Evolutionary conservation across 1,139 yeast genomes (phyloP).

Genomic region (Diutina catenulata): DNA sequence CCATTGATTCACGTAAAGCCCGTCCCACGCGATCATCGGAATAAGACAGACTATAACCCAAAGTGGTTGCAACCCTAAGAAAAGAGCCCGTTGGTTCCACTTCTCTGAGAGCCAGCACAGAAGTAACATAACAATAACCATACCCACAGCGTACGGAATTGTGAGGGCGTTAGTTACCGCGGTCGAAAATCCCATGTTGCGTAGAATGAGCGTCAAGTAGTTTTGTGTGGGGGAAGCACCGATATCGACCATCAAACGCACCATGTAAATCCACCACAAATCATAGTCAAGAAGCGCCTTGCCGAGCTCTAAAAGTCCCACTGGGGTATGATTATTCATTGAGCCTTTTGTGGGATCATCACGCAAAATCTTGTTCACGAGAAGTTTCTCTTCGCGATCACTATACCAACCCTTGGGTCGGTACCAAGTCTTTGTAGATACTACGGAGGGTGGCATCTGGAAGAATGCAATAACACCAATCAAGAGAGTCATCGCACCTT

Average conservation of each 20-base stretch:
- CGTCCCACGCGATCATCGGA: neutral
- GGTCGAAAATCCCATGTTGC: neutral
- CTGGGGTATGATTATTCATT: neutral
- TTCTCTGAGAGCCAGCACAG: neutral
- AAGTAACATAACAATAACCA: neutral
- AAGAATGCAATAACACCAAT: neutral
- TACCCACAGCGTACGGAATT: neutral
- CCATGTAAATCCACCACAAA: neutral
- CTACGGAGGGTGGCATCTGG: neutral
- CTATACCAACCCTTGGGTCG: slow-evolving; percentile 1
- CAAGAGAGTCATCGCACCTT: slow-evolving; percentile 5
- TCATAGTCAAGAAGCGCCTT: neutral
- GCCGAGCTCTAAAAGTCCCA: neutral
- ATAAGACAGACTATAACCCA: neutral
- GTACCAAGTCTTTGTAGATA: neutral
- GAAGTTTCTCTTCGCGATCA: neutral
- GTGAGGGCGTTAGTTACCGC: neutral
- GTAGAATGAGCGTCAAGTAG: neutral
- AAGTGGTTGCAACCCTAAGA: neutral
- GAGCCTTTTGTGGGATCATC: slow-evolving; percentile 1
- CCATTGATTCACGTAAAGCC: neutral
- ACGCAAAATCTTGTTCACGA: neutral
- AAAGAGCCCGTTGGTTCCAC: neutral
- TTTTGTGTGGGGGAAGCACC: neutral
- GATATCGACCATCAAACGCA: neutral